Conservation (phyloP, 177 flowering plant species). For the Viscum album region DNA sequence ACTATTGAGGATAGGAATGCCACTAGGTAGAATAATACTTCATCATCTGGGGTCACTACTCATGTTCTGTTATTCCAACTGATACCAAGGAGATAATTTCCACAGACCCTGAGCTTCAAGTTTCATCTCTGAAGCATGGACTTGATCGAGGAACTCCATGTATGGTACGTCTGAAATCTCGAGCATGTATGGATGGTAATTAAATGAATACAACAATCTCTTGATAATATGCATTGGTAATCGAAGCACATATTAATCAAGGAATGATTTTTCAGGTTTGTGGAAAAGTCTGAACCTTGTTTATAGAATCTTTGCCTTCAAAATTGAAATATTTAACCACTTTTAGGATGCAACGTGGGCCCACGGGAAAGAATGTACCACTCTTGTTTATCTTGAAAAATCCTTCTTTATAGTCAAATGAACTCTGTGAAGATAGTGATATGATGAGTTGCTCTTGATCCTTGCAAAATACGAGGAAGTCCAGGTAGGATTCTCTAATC, state of each 20-base stretch:
- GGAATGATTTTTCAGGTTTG: background rate
- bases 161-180: slow-evolving; percentile 55
- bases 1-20: no score
- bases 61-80: no score
- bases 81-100: slow-evolving; percentile 45
- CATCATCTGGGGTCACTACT: no score
- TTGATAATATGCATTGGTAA: slow-evolving; percentile 39
- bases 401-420: slow-evolving; percentile 87
- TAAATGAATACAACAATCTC: slow-evolving; percentile 34
- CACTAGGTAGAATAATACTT: no score
- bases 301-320: slow-evolving; percentile 24
- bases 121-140: slow-evolving; percentile 50
- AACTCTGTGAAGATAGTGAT: slow-evolving; percentile 10
- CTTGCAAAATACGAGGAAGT: slow-evolving; percentile 52
- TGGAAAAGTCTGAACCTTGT: slow-evolving; percentile 32
- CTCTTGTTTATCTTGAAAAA: slow-evolving; percentile 65
- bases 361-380: slow-evolving; percentile 24
- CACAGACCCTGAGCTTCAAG: slow-evolving; percentile 53
- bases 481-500: slow-evolving; percentile 69
- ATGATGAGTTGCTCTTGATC: slow-evolving; percentile 79
- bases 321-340: slow-evolving; percentile 61
- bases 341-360: slow-evolving; percentile 58
- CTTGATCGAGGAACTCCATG: slow-evolving; percentile 58
- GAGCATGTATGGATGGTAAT: slow-evolving; percentile 46
- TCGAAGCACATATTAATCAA: background rate